Evolutionary conservation across 169 alveolate species (phyloP), one percentile per base, ranked within the genome.

Genomic region (Cryptosporidium felis): DNA sequence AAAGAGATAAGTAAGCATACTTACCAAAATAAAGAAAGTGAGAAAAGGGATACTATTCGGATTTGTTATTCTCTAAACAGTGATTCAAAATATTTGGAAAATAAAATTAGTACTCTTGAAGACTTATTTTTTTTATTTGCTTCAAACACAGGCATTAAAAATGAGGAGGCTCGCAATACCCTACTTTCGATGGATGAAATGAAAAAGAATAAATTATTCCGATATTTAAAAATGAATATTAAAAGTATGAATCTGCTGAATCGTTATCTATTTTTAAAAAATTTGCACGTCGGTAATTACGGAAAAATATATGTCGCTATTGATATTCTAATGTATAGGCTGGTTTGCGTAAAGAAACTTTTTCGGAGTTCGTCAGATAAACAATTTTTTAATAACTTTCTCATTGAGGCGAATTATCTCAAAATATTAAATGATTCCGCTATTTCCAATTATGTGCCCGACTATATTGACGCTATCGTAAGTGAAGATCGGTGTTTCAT

Each of bases 271-370:
- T 41, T 74, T 4, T 6, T 74, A 5, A 49, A 74, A 9, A 5
- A n/a, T 16, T 18, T 74, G 0, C 45, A 36, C 38, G 10, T 21
- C 0, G 85, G 85, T 3, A 74, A 34, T 36, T 74, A 38, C 18
- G 66, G 85, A 10, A 30, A 49, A 10, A 30, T 49, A 53, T 74
- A 74, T 21, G 58, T 34, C 0, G 85, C 51, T 16, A 16, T 74
- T 6, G 66, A 74, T 28, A 21, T 74, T 2, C 1, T 74, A 53
- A 18, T 44, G 26, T 53, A 18, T 53, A 74, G 56, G 34, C 60
- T 34, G 12, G 56, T 30, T 5, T 74, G 85, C 32, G n/a, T 74
- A 40, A 74, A 74, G 41, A 74, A 34, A 6, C 60, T 74, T 2
- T 53, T 14, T 5, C 45, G 58, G 23, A 38, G 32, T 21, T 16